These are phyloP conservation scores for Colletotrichum sp. DNA, from an alignment of 2,329 filamentous ascomycete genomes.

Conservation along the genomic window DNA sequence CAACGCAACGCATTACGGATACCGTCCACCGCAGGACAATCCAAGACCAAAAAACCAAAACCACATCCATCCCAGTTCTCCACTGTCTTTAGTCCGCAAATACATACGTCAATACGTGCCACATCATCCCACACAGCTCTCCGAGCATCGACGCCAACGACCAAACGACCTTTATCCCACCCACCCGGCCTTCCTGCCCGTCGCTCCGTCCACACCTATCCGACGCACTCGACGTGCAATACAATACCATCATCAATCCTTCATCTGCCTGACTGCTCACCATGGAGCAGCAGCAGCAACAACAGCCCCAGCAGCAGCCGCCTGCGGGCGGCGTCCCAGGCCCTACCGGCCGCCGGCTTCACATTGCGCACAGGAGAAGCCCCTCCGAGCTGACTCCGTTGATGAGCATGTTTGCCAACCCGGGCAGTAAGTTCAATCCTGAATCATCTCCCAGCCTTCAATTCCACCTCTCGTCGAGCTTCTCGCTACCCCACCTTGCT, in stretches of 20 bases:
- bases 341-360: slow-evolving; percentile 85
- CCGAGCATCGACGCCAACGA: slow-evolving; percentile 4
- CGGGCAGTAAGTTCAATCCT: slow-evolving; percentile 62
- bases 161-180: slow-evolving; percentile 21
- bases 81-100: slow-evolving; percentile 23
- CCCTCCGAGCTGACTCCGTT: slow-evolving; percentile 96
- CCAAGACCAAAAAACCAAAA: slow-evolving; percentile 15
- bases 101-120: slow-evolving; percentile 22
- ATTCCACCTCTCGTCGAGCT: neutral
- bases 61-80: slow-evolving; percentile 23
- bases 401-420: slow-evolving; percentile 86
- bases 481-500: neutral
- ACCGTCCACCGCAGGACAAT: neutral
- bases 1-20: neutral
- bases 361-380: slow-evolving; percentile 96
- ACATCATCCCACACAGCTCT: slow-evolving; percentile 20
- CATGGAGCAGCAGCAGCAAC: slow-evolving; percentile 60
- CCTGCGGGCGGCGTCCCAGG: slow-evolving; percentile 67
- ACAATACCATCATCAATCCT: slow-evolving; percentile 20
- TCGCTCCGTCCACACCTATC: neutral
- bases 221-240: slow-evolving; percentile 51
- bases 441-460: slow-evolving; percentile 5
- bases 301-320: slow-evolving; percentile 49
- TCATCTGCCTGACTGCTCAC: slow-evolving; percentile 42
- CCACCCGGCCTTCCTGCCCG: neutral